Base-by-base conservation (phyloP, 2,329 filamentous ascomycete genomes). In the Trichoderma arundinaceum region DNA sequence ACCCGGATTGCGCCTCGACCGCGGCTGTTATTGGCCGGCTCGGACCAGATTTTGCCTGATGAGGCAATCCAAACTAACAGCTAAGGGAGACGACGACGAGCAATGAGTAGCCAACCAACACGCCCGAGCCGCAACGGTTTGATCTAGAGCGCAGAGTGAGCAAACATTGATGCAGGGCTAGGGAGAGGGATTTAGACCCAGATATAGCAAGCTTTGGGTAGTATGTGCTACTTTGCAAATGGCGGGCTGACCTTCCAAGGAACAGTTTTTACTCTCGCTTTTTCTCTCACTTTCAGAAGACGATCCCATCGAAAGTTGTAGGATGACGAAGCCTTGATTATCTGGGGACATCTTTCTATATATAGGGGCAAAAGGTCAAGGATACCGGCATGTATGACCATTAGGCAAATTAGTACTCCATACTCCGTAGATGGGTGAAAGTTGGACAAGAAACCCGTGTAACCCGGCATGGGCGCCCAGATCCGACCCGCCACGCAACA, bases 401-500 rank as follows among this genome's bases (percentile, higher is more conserved):
- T 57, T 64, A 43, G 62, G 53, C 52, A 46, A 41, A 49, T 52
- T 46, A 44, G 28, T 28, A 63, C 17, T 12, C 51, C 46, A n/a
- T 28, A 63, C 17, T 12, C 51, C 46, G 13, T 65, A 10, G 22
- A 62, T 17, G 22, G 28, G 39, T 32, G 19, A 52, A 49, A 48
- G 41, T 15, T 46, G 41, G 44, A 33, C 41, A 13, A 48, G 46
- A 22, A 38, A 49, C 49, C 51, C 39, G 43, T 19, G 41, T 60
- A 44, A 38, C 46, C 38, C 39, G 39, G 54, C 43, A 49, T 38
- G 56, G 39, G 46, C 39, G 9, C 22, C 44, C 57, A 38, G 64
- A 54, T 59, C 43, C 43, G 64, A 66, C 57, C 57, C 64, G 64
- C 64, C 33, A 61, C 43, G 57, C 33, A 66, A 43, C 48, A 56